Evolutionary conservation across 2,329 filamentous ascomycete genomes (phyloP).

Genomic region (Sclerotinia trifoliorum): DNA sequence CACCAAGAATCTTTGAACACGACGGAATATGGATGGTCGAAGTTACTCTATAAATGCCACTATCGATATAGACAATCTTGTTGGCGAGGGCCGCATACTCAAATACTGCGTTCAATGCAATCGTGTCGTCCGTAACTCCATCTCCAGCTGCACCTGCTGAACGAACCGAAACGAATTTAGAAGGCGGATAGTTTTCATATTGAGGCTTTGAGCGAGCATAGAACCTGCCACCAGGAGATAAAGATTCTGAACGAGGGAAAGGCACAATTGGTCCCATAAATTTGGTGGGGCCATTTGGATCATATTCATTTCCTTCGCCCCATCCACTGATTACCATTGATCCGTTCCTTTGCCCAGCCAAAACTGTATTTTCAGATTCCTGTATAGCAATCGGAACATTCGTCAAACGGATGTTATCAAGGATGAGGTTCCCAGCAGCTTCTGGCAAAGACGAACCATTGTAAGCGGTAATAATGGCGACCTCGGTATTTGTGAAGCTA

Average conservation of each 20-base stretch:
- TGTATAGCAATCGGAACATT: slow-evolving; percentile 22
- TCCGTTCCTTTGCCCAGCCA: slow-evolving; percentile 39
- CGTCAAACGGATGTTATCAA: slow-evolving; percentile 19
- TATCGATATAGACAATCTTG: slow-evolving; percentile 56
- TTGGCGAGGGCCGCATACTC: slow-evolving; percentile 48
- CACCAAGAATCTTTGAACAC: slow-evolving; percentile 43
- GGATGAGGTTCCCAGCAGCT: slow-evolving; percentile 21
- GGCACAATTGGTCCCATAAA: slow-evolving; percentile 44
- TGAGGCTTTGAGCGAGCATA: slow-evolving; percentile 55
- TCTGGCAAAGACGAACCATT: slow-evolving; percentile 50
- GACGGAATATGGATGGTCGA: slow-evolving; percentile 49
- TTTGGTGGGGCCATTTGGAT: slow-evolving; percentile 45
- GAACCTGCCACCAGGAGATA: slow-evolving; percentile 39
- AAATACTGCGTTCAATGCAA: slow-evolving; percentile 57
- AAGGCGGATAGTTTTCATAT: slow-evolving; percentile 45
- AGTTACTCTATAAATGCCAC: slow-evolving; percentile 54
- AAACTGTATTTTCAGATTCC: slow-evolving; percentile 41
- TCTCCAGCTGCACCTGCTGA: slow-evolving; percentile 48
- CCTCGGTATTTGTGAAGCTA: slow-evolving; percentile 48
- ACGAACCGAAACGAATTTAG: slow-evolving; percentile 47
- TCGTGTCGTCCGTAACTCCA: slow-evolving; percentile 58
- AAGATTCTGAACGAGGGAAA: slow-evolving; percentile 33
- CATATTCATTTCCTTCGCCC: slow-evolving; percentile 51
- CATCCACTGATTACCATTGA: slow-evolving; percentile 14
- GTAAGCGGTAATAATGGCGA: slow-evolving; percentile 52